Base-by-base conservation (phyloP, 495 filamentous ascomycete species). In the Penicillium dipodomyicola region DNA sequence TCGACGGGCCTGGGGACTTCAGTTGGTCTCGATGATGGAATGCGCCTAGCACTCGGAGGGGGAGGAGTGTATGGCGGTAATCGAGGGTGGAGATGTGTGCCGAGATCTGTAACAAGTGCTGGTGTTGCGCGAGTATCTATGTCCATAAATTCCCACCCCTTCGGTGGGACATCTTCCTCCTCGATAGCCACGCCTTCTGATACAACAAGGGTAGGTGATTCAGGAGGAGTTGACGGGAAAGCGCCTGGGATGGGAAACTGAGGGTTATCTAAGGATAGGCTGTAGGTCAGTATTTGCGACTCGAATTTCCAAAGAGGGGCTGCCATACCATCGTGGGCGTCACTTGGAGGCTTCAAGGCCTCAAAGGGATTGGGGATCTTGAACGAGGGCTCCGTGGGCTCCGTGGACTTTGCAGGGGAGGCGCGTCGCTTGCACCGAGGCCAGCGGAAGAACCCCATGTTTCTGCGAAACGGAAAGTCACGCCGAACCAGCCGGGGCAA, bases 61-160 rank as follows among this genome's bases (percentile, higher is more conserved):
- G 57, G 52, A 29, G 60, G 53, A 39, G 37, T 42, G 10, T 49
- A 54, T 45, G 32, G n/a, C 4, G 52, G 59, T 23, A 42, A 40
- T 33, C 51, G 17, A 7, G 66, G 66, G 29, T 62, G 66, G 4
- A 69, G 41, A 49, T 67, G 59, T 23, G 35, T 44, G 1, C 61
- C 64, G 23, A 69, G 55, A 15, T 67, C 64, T 15, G 66, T 67
- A 25, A 27, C 43, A 15, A 69, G 61, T 27, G 51, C 27, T 15
- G 56, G 64, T 4, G 41, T 43, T 23, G 43, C 23, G 11, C 53
- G 25, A 32, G 53, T 17, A 41, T 58, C 59, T 30, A 62, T 42
- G n/a, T 58, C 56, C 48, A 60, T 58, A 1, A 43, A 46, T 30
- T 61, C 56, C 46, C 54, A 40, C 8, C 48, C 47, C 19, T 42